phyloP scores from a whole-genome alignment of 2,329 filamentous ascomycete genomes.

The Epicoccum nigrum region DNA sequence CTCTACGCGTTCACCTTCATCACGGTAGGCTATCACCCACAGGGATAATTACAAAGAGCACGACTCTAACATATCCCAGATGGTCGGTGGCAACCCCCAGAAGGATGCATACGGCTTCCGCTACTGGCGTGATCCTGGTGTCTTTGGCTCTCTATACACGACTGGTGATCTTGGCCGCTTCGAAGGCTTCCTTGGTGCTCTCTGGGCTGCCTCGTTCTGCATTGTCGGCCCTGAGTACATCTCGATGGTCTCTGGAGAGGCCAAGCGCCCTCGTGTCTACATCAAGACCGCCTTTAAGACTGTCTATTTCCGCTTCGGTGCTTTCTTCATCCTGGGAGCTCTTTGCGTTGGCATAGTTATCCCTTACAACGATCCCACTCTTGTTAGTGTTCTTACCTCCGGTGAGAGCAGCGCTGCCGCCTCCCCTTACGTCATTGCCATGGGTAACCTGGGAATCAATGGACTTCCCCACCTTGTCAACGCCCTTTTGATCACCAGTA shows the following conservation, averaged over 20 bases:
- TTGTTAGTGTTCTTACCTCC: constrained; percentile 58
- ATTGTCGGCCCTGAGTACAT: constrained; percentile 58
- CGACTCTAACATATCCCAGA: constrained; percentile 20
- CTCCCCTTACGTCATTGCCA: constrained; percentile 69
- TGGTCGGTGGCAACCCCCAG: constrained; percentile 53
- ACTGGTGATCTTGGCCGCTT: constrained; percentile 37
- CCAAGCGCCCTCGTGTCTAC: constrained; percentile 53
- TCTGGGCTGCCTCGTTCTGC: constrained; percentile 54
- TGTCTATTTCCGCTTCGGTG: constrained; percentile 53
- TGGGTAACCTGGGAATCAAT: constrained; percentile 59
- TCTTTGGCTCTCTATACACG: constrained; percentile 38
- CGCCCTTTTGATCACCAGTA: constrained; percentile 60
- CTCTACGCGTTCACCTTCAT: constrained; percentile 56
- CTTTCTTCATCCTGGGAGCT: constrained; percentile 56
- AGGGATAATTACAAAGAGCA: rapidly evolving
- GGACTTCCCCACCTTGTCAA: constrained; percentile 65
- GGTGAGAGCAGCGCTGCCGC: constrained; percentile 55
- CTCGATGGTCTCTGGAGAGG: constrained; percentile 56
- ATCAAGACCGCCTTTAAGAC: constrained; percentile 58
- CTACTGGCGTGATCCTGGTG: constrained; percentile 50
- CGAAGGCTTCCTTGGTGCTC: constrained; percentile 48
- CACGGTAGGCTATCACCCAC: constrained; percentile 25
- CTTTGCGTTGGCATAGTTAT: constrained; percentile 53
- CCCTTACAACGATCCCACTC: constrained; percentile 74
- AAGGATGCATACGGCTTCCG: constrained; percentile 53